phyloP scores from a whole-genome alignment of 1,284 basidiomycete genomes.

The Thecaphora thlaspeos region DNA sequence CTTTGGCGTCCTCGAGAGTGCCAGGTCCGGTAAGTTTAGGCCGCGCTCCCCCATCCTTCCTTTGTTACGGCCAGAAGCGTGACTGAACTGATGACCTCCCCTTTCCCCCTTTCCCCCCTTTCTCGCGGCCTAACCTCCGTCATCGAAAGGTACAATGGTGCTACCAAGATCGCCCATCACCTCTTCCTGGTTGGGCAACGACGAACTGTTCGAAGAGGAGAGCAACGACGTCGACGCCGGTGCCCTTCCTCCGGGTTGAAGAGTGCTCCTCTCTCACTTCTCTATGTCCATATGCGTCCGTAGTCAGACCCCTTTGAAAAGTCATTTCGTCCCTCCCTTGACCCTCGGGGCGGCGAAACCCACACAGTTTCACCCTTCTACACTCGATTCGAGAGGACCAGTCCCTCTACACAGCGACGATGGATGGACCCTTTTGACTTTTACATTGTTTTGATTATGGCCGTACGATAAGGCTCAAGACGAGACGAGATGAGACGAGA shows the following conservation, averaged over 20 bases:
- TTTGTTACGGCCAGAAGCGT: background rate
- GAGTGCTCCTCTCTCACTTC: background rate
- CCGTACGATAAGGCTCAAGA: no score
- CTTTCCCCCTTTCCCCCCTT: background rate
- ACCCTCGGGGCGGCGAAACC: no score
- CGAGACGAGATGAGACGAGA: no score
- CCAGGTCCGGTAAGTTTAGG: slow-evolving; percentile 72
- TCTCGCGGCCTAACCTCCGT: background rate
- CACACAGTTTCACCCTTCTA: no score
- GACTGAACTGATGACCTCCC: no score
- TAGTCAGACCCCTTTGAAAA: no score
- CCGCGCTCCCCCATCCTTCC: background rate
- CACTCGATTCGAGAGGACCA: no score
- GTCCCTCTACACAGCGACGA: no score
- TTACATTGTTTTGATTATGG: no score
- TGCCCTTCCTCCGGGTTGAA: slow-evolving; percentile 53
- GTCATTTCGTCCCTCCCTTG: no score
- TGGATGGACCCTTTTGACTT: no score
- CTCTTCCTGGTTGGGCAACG: slow-evolving; percentile 43
- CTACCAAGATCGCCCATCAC: slow-evolving; percentile 54
- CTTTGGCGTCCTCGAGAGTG: slow-evolving; percentile 91
- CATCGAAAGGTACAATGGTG: slow-evolving; percentile 48
- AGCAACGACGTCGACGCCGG: slow-evolving; percentile 48
- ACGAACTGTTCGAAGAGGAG: slow-evolving; percentile 44
- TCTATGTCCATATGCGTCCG: no score